Evolutionary conservation across 176 grass and related monocot genomes (phyloP), one percentile per base, ranked within the genome.

Genomic region (Tillandsia fasciculata): DNA sequence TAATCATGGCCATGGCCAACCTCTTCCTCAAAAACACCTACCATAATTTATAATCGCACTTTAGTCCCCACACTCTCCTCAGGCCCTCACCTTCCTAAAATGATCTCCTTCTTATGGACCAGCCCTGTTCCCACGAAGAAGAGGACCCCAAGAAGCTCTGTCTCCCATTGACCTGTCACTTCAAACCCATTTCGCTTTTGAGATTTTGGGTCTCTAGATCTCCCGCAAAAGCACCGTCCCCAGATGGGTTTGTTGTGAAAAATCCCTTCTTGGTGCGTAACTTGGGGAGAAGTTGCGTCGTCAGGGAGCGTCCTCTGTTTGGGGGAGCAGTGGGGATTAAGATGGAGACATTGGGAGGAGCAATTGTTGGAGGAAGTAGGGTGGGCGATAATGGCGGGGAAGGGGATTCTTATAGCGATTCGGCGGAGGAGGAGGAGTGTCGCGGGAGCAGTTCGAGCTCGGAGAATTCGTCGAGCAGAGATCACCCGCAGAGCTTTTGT

Each of bases 61-160:
- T 23, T 63, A 72, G 68, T 22, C 77, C 77, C 77, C 68, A 79
- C 66, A 52, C 20, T 57, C 17, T 22, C 66, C 20, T 20, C 20
- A 20, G 20, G 20, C 20, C 76, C 26, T 22, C 8, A 10, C 68
- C 50, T 54, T 33, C 33, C 65, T 54, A 26, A 47, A 69, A 77
- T 77, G 75, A 77, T 12, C 28, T 17, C 63, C 75, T 69, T 77
- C 76, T 71, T 79, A 79, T 79, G 76, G 76, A 52, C 56, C 51
- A 17, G 64, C 3, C 64, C 17, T 42, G 33, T 42, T 42, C 33
- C 5, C 3, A 42, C 33, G 6, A 42, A 42, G 33, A 4, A 71
- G 52, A 20, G 51, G 76, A 71, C n/a, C 26, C 52, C 53, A 54
- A 79, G 18, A 72, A 79, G 8, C 54, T 64, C 27, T 64, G 68